Percentiles rank a stretch among this genome's conserved stretches.
Evolutionary conservation across 2,329 filamentous ascomycete species (phyloP).

Genomic region (Trichoderma sp.): DNA sequence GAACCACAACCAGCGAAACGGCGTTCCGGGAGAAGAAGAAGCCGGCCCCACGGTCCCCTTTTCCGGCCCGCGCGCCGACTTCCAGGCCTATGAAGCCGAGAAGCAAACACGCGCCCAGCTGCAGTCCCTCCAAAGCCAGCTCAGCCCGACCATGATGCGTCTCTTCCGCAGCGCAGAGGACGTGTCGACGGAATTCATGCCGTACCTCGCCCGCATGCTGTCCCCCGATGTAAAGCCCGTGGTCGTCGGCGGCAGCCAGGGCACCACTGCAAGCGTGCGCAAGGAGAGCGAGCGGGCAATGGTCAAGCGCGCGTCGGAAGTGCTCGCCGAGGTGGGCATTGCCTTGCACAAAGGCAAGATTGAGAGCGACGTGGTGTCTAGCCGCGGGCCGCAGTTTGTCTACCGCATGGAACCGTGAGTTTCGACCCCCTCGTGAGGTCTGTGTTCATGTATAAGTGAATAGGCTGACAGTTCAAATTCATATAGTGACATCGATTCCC

Average conservation of each 20-base stretch:
- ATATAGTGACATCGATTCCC: slow-evolving; percentile 65
- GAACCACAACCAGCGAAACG: neutral
- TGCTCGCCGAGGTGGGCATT: slow-evolving; percentile 80
- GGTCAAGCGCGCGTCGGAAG: slow-evolving; percentile 73
- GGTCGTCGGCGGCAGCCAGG: slow-evolving; percentile 66
- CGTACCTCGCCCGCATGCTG: slow-evolving; percentile 78
- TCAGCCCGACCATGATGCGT: slow-evolving; percentile 69
- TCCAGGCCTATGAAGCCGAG: slow-evolving; percentile 72
- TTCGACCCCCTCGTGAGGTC: neutral
- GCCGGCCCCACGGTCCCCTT: slow-evolving; percentile 65
- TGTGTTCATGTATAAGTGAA: neutral
- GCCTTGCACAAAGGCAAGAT: slow-evolving; percentile 77
- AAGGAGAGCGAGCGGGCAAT: slow-evolving; percentile 81
- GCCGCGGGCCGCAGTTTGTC: slow-evolving; percentile 67
- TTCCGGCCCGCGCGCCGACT: slow-evolving; percentile 77
- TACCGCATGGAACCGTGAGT: slow-evolving; percentile 94
- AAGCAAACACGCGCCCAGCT: slow-evolving; percentile 76
- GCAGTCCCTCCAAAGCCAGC: slow-evolving; percentile 66
- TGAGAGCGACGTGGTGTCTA: slow-evolving; percentile 60
- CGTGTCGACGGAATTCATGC: slow-evolving; percentile 77
- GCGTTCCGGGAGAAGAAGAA: slow-evolving; percentile 42
- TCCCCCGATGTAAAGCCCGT: slow-evolving; percentile 90
- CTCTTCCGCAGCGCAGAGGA: slow-evolving; percentile 76
- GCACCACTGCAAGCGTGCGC: slow-evolving; percentile 76
- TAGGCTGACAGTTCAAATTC: neutral